Conservation (phyloP, 148 eudicot genomes). For the Bassia scoparia region DNA sequence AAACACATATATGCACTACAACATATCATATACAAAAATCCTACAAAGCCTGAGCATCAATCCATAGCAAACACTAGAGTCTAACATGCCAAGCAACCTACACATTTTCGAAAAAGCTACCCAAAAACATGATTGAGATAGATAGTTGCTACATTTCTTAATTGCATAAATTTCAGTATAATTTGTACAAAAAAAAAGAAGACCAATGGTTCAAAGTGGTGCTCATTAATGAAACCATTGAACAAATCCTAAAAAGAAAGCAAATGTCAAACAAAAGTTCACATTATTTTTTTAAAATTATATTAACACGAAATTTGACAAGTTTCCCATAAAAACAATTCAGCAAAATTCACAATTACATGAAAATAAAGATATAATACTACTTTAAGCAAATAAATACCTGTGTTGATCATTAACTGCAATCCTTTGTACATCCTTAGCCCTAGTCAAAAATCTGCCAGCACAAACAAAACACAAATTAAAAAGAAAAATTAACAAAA, state of each 20-base stretch:
- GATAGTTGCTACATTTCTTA: neutral
- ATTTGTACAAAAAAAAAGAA: no score
- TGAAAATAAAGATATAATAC: neutral
- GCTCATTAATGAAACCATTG: neutral
- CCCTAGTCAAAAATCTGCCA: constrained; percentile 66
- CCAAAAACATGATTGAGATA: neutral
- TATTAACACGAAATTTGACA: neutral
- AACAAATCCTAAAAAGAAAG: neutral
- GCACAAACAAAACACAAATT: neutral
- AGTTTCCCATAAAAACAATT: neutral
- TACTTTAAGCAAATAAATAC: constrained; percentile 20
- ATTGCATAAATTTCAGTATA: neutral
- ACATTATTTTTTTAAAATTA: neutral
- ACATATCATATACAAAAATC: neutral
- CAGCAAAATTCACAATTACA: neutral
- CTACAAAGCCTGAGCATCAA: neutral
- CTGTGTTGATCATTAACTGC: constrained; percentile 65
- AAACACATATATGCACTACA: neutral
- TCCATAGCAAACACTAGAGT: neutral
- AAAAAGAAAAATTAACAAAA: neutral
- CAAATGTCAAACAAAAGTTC: neutral
- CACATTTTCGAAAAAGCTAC: neutral
- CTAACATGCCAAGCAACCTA: neutral
- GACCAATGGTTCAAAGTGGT: neutral
- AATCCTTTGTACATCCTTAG: constrained; percentile 61